These are phyloP conservation scores for Prunus fruticosa DNA, from an alignment of 306 rosid species.

Conservation along the genomic window DNA sequence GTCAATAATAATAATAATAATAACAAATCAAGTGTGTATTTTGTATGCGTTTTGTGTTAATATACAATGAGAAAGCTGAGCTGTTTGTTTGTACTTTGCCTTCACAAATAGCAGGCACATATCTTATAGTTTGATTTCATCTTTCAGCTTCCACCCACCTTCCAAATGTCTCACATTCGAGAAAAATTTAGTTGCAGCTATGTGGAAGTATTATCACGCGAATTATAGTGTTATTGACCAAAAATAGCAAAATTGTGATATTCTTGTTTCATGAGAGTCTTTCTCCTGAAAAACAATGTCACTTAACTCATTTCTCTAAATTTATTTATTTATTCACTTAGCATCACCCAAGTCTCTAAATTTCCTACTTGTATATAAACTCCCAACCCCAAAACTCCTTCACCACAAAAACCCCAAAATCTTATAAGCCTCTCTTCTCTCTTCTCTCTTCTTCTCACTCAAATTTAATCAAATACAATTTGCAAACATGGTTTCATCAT, in stretches of 20 bases:
- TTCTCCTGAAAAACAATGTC: constrained; percentile 16
- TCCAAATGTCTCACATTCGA: no score
- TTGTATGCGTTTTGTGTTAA: no score
- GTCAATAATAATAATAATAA: not conserved
- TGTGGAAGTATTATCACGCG: no score
- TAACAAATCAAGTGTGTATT: not conserved
- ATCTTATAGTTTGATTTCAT: constrained; percentile 28
- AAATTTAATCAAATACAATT: not conserved
- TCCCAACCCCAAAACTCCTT: constrained; percentile 14
- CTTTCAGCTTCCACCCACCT: constrained; percentile 60
- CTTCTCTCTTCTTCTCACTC: not conserved
- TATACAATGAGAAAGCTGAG: constrained; percentile 46
- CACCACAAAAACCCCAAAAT: constrained; percentile 22
- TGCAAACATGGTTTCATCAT: constrained; percentile 33
- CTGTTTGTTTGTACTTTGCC: constrained; percentile 61
- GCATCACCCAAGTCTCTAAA: constrained; percentile 9
- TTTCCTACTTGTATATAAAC: constrained; percentile 31
- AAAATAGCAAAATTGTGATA: no score
- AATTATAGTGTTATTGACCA: no score
- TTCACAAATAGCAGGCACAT: constrained; percentile 40
- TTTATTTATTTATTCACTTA: not conserved
- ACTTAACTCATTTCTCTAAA: not conserved
- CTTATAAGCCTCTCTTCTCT: not conserved
- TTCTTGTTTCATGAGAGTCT: no score
- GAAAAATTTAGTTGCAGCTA: no score